Base-by-base conservation (phyloP, 805 yeast genomes). In the Nadsonia fulvescens region DNA sequence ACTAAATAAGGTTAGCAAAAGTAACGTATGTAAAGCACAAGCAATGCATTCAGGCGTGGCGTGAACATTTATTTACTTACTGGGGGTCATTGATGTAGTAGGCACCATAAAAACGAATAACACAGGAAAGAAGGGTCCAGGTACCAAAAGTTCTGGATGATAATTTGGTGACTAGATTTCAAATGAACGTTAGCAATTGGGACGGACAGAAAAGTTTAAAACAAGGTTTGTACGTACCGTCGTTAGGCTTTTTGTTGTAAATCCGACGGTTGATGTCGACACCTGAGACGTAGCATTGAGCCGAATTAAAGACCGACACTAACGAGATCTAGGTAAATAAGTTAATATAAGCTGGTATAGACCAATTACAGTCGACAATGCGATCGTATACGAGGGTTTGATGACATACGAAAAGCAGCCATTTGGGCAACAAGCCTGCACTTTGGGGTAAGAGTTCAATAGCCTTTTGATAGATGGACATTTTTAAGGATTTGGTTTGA, bases 91-190 rank as follows among this genome's bases (percentile, higher is more conserved):
- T 56, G 31, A 77, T 56, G 44, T 76, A 57, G 51, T 74, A 76
- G 8, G 96, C 91, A 30, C 92, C 93, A 47, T 77, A 81, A 36
- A 72, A 61, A 45, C 98, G 68, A 24, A 89, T 72, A 15, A 86
- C 58, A 2, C 93, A 66, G 3, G 93, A 71, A 39, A 83, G 62
- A 20, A 83, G 57, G 0, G 98, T 89, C 98, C 98, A 89, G 1
- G 98, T 89, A 17, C 98, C 98, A 49, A 89, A 89, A 0, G 98
- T 86, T 42, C 98, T 66, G n/a, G 94, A 93, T 39, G 89, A 70
- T 37, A 89, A 58, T 8, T 54, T 49, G 1, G 70, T 66, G n/a
- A n/a, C n/a, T n/a, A n/a, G n/a, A n/a, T n/a, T n/a, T n/a, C n/a
- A n/a, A n/a, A n/a, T n/a, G n/a, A n/a, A n/a, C n/a, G n/a, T n/a